phyloP scores from a whole-genome alignment of 192 early-diverging fungal species.

The Thoreauomyces humboldtii region DNA sequence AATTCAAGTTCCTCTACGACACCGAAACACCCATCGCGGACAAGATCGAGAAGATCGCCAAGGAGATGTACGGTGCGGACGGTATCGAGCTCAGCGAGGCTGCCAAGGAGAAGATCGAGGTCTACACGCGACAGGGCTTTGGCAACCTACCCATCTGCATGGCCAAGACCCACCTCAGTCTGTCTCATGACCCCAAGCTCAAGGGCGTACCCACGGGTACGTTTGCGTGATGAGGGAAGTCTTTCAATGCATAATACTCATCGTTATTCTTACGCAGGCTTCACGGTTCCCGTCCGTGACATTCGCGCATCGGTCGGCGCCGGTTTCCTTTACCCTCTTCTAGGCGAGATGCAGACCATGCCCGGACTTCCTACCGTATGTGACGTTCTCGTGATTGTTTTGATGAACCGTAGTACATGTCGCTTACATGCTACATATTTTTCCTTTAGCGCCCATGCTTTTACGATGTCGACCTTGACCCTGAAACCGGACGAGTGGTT shows the following conservation, averaged over 20 bases:
- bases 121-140: conserved; percentile 86
- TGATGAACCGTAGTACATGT: background rate
- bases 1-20: conserved; percentile 90
- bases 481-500: conserved; percentile 75
- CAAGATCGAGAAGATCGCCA: conserved; percentile 92
- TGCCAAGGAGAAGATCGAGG: conserved; percentile 85
- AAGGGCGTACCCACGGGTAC: conserved; percentile 84
- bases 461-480: conserved; percentile 92
- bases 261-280: conserved; percentile 44
- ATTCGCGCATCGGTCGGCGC: conserved; percentile 94
- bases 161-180: conserved; percentile 96
- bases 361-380: conserved; percentile 86
- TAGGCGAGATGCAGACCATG: conserved; percentile 97
- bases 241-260: too few species aligned
- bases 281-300: conserved; percentile 91
- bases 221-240: too few species aligned
- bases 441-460: conserved; percentile 73
- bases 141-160: conserved; percentile 91
- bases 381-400: background rate
- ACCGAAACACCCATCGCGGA: conserved; percentile 69
- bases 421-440: background rate
- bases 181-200: conserved; percentile 88
- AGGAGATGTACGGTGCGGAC: conserved; percentile 93
- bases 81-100: conserved; percentile 80
- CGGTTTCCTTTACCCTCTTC: conserved; percentile 94